Evolutionary conservation across 257 asterid genomes (phyloP).

Genomic region (Fraxinus cuspidata): DNA sequence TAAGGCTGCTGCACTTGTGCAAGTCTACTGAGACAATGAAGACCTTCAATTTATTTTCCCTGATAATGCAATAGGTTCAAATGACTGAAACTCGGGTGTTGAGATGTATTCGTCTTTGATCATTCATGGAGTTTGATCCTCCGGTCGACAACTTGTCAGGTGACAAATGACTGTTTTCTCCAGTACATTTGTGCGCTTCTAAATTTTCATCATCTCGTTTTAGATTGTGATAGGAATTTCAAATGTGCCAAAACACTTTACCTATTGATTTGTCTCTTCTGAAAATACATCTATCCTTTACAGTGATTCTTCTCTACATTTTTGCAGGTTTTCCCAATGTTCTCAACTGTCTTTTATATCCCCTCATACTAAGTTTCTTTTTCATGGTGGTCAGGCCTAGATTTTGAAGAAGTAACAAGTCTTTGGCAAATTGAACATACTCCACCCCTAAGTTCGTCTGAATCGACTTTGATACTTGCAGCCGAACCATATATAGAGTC

Average conservation of each 20-base stretch:
- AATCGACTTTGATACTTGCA: neutral
- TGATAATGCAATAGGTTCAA: conserved; percentile 42
- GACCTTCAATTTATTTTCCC: conserved; percentile 82
- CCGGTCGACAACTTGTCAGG: conserved; percentile 9
- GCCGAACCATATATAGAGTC: neutral
- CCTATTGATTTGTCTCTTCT: neutral
- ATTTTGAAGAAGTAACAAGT: neutral
- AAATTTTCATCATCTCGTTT: too few relatives aligned
- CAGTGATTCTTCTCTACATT: neutral
- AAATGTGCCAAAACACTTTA: neutral
- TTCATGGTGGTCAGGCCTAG: neutral
- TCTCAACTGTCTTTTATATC: neutral
- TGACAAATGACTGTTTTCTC: neutral
- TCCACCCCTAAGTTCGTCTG: neutral
- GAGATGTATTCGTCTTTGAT: conserved; percentile 15
- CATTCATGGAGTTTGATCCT: conserved; percentile 14
- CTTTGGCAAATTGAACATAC: neutral
- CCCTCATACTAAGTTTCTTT: neutral
- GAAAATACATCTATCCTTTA: too few relatives aligned
- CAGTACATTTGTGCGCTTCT: too few relatives aligned
- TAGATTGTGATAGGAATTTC: too few relatives aligned
- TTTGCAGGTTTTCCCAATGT: neutral
- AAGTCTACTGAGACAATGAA: conserved; percentile 93
- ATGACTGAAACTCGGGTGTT: conserved; percentile 29
- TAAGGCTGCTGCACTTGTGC: conserved; percentile 94